Percentiles rank a stretch among this genome's conserved stretches.
phyloP scores from a whole-genome alignment of 2,329 filamentous ascomycete genomes.

The Exophiala lecanii-corni region DNA sequence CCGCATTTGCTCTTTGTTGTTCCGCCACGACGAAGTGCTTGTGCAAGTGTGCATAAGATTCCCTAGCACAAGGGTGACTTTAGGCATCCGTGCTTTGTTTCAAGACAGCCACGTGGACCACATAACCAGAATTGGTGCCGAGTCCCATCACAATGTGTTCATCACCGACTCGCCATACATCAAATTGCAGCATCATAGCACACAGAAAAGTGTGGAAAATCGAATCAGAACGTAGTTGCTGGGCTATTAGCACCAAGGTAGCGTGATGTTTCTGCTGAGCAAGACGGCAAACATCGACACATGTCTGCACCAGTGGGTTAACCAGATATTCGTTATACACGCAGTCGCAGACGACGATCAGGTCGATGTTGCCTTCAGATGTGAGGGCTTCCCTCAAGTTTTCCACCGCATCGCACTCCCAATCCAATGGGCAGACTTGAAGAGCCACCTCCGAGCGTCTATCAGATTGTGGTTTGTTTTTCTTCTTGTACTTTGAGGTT shows the following conservation, averaged over 20 bases:
- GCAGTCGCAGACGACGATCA: slow-evolving; percentile 83
- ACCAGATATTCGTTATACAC: slow-evolving; percentile 91
- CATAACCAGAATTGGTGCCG: slow-evolving; percentile 65
- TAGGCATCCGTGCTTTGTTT: too few species aligned
- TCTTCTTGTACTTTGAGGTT: slow-evolving; percentile 15
- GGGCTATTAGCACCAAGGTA: slow-evolving; percentile 75
- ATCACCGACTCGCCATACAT: slow-evolving; percentile 71
- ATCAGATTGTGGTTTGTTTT: slow-evolving; percentile 8
- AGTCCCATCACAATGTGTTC: slow-evolving; percentile 56
- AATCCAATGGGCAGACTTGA: slow-evolving; percentile 61
- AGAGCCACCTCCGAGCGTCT: slow-evolving; percentile 7
- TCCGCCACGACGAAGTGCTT: too few species aligned
- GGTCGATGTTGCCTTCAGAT: slow-evolving; percentile 50
- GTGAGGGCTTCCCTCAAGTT: slow-evolving; percentile 36
- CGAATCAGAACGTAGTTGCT: slow-evolving; percentile 79
- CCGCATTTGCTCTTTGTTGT: too few species aligned
- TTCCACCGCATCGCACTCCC: slow-evolving; percentile 59
- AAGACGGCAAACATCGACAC: slow-evolving; percentile 66
- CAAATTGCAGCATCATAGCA: slow-evolving; percentile 62
- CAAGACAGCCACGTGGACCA: slow-evolving; percentile 72
- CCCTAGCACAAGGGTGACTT: too few species aligned
- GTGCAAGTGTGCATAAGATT: too few species aligned
- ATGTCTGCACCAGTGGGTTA: slow-evolving; percentile 74
- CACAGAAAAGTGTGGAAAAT: slow-evolving; percentile 80
- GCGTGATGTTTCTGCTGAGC: slow-evolving; percentile 41